Evolutionary conservation across 805 yeast genomes (phyloP), one percentile per base, ranked within the genome.

Genomic region (Candida pseudoglaebosa): DNA sequence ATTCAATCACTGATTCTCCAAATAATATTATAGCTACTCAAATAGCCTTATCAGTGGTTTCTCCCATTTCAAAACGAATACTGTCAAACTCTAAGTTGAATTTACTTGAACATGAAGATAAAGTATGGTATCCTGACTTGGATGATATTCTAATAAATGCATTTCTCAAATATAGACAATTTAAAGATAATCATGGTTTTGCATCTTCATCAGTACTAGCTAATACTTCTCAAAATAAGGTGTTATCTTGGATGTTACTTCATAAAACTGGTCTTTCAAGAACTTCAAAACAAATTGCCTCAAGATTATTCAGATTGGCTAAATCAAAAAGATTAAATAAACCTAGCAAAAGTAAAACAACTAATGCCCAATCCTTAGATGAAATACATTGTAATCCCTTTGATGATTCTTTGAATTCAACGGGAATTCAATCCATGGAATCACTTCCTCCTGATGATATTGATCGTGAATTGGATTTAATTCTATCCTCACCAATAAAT

Each of bases 191-290:
- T 36, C 59, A 55, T 20, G 40, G 41, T 7, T 46, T 51, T 20
- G 45, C 47, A 31, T 39, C 48, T n/a, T 42, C 59, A 0, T 41
- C 54, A 7, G 45, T 57, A 5, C 50, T 63, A 41, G 61, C 56
- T 34, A 56, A 57, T 32, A 55, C 70, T 12, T 56, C 66, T 4
- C 71, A 65, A 42, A 66, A 67, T 45, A 67, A 65, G 41, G 59
- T 65, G 10, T 49, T 68, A 31, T 63, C 71, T 3, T 52, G 70
- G 34, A 65, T 68, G 71, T 42, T 68, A 22, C 52, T 52, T 19
- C 59, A 59, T 42, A 63, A 58, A 43, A 58, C 70, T 5, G 67
- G 67, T 8, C 48, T 61, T 1, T 47, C 53, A 26, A 54, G 71
- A 39, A 56, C 67, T 2, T 56, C 70, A 4, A 65, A 64, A 40